Conservation (phyloP, 768 basidiomycete genomes). For the Candolleomyces efflorescens region DNA sequence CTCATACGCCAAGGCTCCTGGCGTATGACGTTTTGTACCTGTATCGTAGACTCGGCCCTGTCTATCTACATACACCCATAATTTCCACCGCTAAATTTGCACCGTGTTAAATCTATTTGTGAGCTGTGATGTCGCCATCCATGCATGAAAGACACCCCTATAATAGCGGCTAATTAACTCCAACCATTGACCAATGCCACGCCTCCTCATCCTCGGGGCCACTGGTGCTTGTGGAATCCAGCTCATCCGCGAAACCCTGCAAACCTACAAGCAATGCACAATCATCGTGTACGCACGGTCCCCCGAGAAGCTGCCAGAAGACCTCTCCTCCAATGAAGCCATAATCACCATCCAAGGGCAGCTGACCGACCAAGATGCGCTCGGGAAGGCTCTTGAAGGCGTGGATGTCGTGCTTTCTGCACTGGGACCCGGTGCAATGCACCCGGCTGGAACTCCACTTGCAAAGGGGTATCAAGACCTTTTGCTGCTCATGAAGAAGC, state of each 20-base stretch:
- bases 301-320: slow-evolving; percentile 56
- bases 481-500: slow-evolving; percentile 51
- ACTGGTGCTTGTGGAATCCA: slow-evolving; percentile 60
- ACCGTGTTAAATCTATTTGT: neutral
- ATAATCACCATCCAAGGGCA: slow-evolving; percentile 52
- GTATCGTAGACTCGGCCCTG: neutral
- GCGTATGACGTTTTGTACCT: neutral
- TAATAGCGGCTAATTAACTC: neutral
- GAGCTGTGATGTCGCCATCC: neutral
- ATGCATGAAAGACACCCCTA: no score
- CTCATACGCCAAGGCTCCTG: slow-evolving; percentile 33
- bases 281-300: slow-evolving; percentile 62
- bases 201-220: slow-evolving; percentile 62
- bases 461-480: slow-evolving; percentile 55
- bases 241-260: slow-evolving; percentile 52
- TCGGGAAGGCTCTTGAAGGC: slow-evolving; percentile 50
- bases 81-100: no score
- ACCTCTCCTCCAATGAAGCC: slow-evolving; percentile 38
- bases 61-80: neutral
- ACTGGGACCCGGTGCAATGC: slow-evolving; percentile 49
- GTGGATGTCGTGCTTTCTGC: slow-evolving; percentile 64
- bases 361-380: slow-evolving; percentile 45
- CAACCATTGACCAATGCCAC: slow-evolving; percentile 22
- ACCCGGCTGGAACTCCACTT: slow-evolving; percentile 52
- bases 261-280: slow-evolving; percentile 29